phyloP scores from a whole-genome alignment of 2,329 filamentous ascomycete genomes.

The Diaporthe australafricana region DNA sequence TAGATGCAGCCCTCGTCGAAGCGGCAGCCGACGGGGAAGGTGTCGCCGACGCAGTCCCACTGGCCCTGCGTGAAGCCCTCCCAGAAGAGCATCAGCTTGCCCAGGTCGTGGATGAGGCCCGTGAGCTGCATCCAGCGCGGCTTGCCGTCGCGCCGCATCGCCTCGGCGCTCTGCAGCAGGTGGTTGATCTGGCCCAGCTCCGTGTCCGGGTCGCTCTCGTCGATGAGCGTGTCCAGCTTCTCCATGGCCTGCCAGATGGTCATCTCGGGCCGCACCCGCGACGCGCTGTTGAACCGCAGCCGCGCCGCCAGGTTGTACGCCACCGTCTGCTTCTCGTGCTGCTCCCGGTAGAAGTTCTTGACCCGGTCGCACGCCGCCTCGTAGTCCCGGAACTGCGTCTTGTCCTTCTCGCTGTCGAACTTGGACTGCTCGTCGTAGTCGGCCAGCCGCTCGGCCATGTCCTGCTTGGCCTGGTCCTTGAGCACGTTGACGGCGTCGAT shows the following conservation, averaged over 20 bases:
- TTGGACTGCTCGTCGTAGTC: slow-evolving; percentile 39
- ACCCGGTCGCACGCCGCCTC: slow-evolving; percentile 85
- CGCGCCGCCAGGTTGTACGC: slow-evolving; percentile 88
- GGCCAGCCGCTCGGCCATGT: slow-evolving; percentile 20
- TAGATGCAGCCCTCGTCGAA: slow-evolving; percentile 85
- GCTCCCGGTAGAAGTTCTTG: slow-evolving; percentile 85
- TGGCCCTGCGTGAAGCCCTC: slow-evolving; percentile 77
- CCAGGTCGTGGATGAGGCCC: slow-evolving; percentile 82
- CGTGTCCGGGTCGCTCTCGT: slow-evolving; percentile 92
- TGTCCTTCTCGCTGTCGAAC: slow-evolving; percentile 50
- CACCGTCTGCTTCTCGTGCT: slow-evolving; percentile 78
- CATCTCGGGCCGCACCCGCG: slow-evolving; percentile 75
- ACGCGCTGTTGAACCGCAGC: slow-evolving; percentile 74
- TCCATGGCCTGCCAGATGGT: slow-evolving; percentile 92
- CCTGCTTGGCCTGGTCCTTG: slow-evolving; percentile 35
- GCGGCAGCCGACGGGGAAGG: slow-evolving; percentile 81
- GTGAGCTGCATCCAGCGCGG: slow-evolving; percentile 85
- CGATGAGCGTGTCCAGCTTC: slow-evolving; percentile 90
- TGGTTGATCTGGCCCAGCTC: slow-evolving; percentile 90
- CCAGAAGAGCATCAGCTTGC: slow-evolving; percentile 85
- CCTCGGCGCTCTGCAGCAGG: slow-evolving; percentile 88
- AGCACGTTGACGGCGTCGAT: slow-evolving; percentile 50
- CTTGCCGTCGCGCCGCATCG: slow-evolving; percentile 86
- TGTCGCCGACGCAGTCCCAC: slow-evolving; percentile 94
- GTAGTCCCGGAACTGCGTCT: slow-evolving; percentile 71